A percentile compares a stretch with the other conserved stretches of the same genome.
These are phyloP conservation scores for Tricholoma saponaceum DNA, from an alignment of 768 basidiomycete genomes.

Conservation along the genomic window DNA sequence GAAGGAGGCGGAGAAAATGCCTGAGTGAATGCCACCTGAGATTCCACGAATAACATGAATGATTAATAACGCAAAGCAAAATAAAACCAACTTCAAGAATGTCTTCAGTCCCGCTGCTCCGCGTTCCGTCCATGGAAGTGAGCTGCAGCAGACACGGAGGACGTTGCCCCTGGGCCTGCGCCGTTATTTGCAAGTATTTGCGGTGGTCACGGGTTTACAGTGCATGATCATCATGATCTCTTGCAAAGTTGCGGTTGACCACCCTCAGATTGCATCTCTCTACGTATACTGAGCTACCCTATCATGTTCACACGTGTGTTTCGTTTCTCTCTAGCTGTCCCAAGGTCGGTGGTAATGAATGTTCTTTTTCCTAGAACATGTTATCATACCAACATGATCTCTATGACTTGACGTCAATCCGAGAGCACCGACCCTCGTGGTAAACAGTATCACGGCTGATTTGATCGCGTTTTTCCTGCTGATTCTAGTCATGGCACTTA, in stretches of 20 bases:
- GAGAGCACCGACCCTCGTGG: too few relatives aligned
- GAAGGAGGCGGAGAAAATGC: conserved; percentile 29
- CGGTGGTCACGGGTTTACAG: too few relatives aligned
- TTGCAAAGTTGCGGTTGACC: too few relatives aligned
- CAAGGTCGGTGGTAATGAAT: neutral
- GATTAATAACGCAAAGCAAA: neutral
- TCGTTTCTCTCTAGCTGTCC: neutral
- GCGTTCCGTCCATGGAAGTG: conserved; percentile 6
- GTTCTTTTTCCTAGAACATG: neutral
- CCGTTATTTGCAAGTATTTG: too few relatives aligned
- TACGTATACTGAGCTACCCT: neutral
- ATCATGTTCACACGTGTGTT: neutral
- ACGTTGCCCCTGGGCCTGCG: too few relatives aligned
- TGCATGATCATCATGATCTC: too few relatives aligned
- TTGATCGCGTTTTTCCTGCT: neutral
- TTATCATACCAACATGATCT: neutral
- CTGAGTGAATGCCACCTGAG: conserved; percentile 23
- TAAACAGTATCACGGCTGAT: neutral
- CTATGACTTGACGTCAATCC: neutral
- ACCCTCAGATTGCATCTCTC: neutral
- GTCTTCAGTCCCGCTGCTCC: conserved; percentile 12
- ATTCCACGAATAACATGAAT: neutral
- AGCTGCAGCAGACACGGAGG: neutral
- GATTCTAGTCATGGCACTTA: too few relatives aligned
- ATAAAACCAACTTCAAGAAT: conserved; percentile 16